Base-by-base conservation (phyloP, 768 basidiomycete genomes). In the Bullera alba region DNA sequence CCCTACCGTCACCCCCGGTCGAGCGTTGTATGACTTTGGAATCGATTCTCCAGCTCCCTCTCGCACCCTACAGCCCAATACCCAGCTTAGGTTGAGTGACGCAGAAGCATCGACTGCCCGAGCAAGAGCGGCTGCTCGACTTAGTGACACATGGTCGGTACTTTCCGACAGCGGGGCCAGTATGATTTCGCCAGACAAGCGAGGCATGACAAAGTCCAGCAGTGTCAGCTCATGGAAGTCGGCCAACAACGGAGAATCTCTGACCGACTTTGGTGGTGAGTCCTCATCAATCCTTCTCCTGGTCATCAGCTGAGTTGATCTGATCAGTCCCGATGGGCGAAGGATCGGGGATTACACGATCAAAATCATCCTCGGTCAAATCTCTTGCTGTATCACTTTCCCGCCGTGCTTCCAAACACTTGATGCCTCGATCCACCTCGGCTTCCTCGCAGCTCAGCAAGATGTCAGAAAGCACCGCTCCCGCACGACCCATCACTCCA, bases 241-340 rank as follows among this genome's bases (percentile, higher is more conserved):
- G 39, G 63, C 66, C 3, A 61, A 51, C 5, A 65, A 69, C 38
- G 69, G 69, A 16, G 64, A 65, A 35, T 49, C 54, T 32, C 23
- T 72, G 29, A 45, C 22, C 3, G 66, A 68, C 21, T 65, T 65
- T 49, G 66, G 61, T 15, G 53, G 56, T 54, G 22, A 51, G 56
- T 45, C 16, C 8, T 35, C 28, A 12, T 27, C 39, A 19, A 42
- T n/a, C n/a, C 25, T 15, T 32, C 29, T 29, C 26, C 23, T 45
- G 37, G 19, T 14, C n/a, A 46, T 42, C 17, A n/a, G n/a, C n/a
- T n/a, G n/a, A n/a, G n/a, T n/a, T n/a, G n/a, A n/a, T n/a, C n/a
- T n/a, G n/a, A n/a, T n/a, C n/a, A n/a, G n/a, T n/a, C n/a, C n/a
- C n/a, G n/a, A n/a, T n/a, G n/a, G n/a, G n/a, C n/a, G n/a, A n/a